Evolutionary conservation across 2,329 filamentous ascomycete genomes (phyloP), one percentile per base, ranked within the genome.

Genomic region (Hyphodiscus sp.): DNA sequence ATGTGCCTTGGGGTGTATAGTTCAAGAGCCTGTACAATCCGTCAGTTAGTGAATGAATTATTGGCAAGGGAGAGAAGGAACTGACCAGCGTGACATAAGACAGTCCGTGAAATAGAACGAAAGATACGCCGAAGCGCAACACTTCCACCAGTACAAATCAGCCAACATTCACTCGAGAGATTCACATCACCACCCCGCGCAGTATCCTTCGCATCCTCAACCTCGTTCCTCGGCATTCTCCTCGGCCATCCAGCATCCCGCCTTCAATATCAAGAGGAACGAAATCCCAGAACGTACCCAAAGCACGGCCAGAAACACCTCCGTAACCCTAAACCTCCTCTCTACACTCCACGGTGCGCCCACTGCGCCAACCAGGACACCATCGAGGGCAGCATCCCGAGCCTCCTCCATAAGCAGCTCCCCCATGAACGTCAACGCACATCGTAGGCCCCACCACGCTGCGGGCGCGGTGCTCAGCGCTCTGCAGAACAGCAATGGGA

Each of bases 41-140:
- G 23, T 38, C 23, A 26, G 50, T 53, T 45, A 38, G 26, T 53
- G 43, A 9, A 47, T 13, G n/a, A 30, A 48, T 10, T 19, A 51
- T 13, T 6, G 33, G 33, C 11, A 2, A 38, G 16, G 33, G 30
- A 45, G 30, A 13, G 18, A 19, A 41, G 30, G 18, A 44, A 71
- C 76, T 45, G 66, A 88, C 86, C 87, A 91, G 71, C 88, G 77
- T 57, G 86, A 90, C 87, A 91, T 91, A 64, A 91, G 79, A 70
- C 87, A 89, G 71, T 91, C 87, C 53, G 86, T 88, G 68, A 91
- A 91, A 73, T 89, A 88, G 70, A 89, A 91, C 49, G 86, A 87
- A 56, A 91, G 78, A 69, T 90, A 89, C 51, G 85, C 87, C 19
- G 86, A 88, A 54, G 86, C 84, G 65, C 81, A 83, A 72, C 86